Evolutionary conservation across 495 filamentous ascomycete species (phyloP).

Genomic region (Penicillium nucicola): DNA sequence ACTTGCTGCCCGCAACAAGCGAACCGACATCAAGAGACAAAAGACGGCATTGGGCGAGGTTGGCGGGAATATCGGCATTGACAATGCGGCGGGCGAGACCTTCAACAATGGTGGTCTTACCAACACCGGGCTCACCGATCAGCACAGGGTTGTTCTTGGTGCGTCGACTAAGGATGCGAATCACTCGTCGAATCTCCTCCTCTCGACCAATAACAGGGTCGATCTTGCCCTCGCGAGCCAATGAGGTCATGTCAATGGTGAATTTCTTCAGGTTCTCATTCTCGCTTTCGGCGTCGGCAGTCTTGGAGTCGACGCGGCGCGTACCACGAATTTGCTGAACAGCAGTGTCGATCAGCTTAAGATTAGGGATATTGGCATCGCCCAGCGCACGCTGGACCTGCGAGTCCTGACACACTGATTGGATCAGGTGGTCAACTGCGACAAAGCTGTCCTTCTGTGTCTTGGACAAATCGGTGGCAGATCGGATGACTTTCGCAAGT

Average conservation of each 20-base stretch:
- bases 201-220: constrained; percentile 97
- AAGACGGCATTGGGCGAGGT: constrained; percentile 89
- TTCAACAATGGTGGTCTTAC: constrained; percentile 97
- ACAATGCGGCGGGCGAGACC: constrained; percentile 94
- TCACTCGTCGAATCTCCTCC: constrained; percentile 92
- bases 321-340: constrained; percentile 88
- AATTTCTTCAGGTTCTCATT: constrained; percentile 95
- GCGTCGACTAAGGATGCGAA: constrained; percentile 86
- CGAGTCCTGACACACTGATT: constrained; percentile 73
- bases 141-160: constrained; percentile 99
- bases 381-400: constrained; percentile 68
- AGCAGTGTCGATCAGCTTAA: constrained; percentile 83
- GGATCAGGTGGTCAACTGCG: constrained; percentile 90
- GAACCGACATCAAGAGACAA: constrained; percentile 94
- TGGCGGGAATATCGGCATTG: constrained; percentile 92
- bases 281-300: constrained; percentile 84
- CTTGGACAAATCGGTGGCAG: constrained; percentile 86
- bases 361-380: constrained; percentile 87
- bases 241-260: constrained; percentile 93
- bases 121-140: constrained; percentile 94
- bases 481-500: constrained; percentile 75
- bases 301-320: constrained; percentile 88
- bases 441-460: constrained; percentile 94
- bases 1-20: constrained; percentile 95
- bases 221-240: constrained; percentile 95